phyloP scores from a whole-genome alignment of 1,139 yeast species.

The Blastobotrys ciferrii region DNA sequence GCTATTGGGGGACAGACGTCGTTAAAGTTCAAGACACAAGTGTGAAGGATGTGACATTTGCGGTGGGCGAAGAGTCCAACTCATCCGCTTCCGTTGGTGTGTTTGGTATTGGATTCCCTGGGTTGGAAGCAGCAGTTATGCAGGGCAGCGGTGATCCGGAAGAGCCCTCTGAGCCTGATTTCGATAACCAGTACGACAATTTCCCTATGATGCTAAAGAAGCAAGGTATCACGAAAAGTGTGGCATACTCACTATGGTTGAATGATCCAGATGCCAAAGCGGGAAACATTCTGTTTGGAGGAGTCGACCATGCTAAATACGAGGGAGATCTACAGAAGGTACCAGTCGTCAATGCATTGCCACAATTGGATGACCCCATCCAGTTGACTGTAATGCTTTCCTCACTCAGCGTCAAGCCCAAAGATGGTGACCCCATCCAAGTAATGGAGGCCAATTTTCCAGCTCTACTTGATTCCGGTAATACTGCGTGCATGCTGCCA shows the following conservation, averaged over 20 bases:
- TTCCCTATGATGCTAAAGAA: conserved; percentile 22
- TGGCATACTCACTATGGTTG: conserved; percentile 44
- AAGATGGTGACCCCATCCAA: neutral
- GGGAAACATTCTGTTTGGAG: conserved; percentile 50
- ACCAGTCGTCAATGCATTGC: conserved; percentile 17
- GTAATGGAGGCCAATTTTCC: conserved; percentile 16
- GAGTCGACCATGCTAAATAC: conserved; percentile 50
- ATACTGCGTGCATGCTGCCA: conserved; percentile 35
- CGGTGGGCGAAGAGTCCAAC: conserved; percentile 46
- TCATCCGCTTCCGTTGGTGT: conserved; percentile 48
- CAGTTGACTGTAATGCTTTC: conserved; percentile 23
- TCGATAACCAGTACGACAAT: conserved; percentile 12
- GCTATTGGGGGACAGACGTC: conserved; percentile 51
- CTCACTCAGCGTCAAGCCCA: conserved; percentile 15
- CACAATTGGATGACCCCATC: conserved; percentile 17
- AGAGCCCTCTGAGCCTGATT: no score
- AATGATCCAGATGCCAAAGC: conserved; percentile 28
- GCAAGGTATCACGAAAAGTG: conserved; percentile 48
- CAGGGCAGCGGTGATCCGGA: conserved; percentile 7
- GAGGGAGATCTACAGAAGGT: conserved; percentile 31
- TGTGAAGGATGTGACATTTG: conserved; percentile 42
- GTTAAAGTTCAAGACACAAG: conserved; percentile 41
- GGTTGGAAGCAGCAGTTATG: conserved; percentile 36
- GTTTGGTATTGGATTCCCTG: conserved; percentile 52
- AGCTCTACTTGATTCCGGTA: conserved; percentile 39